Evolutionary conservation across 257 asterid genomes (phyloP), one percentile per base, ranked within the genome.

Genomic region (Asclepias syriaca): DNA sequence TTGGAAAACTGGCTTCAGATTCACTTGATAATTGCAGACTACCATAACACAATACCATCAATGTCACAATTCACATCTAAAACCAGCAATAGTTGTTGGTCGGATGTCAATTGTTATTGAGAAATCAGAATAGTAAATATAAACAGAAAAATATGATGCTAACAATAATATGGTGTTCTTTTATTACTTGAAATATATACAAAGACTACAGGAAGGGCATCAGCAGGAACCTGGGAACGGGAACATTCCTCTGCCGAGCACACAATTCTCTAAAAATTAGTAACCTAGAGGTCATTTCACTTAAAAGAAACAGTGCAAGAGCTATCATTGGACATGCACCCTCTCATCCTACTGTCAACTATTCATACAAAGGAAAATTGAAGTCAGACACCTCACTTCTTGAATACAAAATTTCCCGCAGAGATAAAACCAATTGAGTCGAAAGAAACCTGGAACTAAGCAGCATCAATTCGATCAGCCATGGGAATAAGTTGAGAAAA

Each of bases 301-400:
- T 65, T 48, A 70, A 15, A 83, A 82, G 80, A 78, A 43, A 77
- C 83, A 65, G 80, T 55, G 24, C 40, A 45, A 37, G 66, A 54
- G 66, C 29, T n/a, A 24, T 12, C 53, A 56, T 14, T 56, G 14
- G 14, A 29, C 5, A n/a, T 14, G 37, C 6, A 8, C 15, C 56
- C 65, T 56, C 74, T 56, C 74, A 37, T 24, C 45, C 67, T 56
- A 22, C 40, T 22, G 45, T 45, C 51, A 21, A 24, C 51, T 15
- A 40, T 40, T 40, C 53, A 21, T 45, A 45, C 60, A 27, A 29
- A 37, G 19, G 53, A 40, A 9, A 18, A 58, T 45, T 8, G 48
- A 32, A 13, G n/a, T 49, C 63, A 72, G 67, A 46, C 22, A 58
- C 69, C 75, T 49, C 76, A 49, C 64, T 73, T 37, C 58, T 45